Conservation (phyloP, 495 filamentous ascomycete genomes). For the Podospora fimiseda region DNA sequence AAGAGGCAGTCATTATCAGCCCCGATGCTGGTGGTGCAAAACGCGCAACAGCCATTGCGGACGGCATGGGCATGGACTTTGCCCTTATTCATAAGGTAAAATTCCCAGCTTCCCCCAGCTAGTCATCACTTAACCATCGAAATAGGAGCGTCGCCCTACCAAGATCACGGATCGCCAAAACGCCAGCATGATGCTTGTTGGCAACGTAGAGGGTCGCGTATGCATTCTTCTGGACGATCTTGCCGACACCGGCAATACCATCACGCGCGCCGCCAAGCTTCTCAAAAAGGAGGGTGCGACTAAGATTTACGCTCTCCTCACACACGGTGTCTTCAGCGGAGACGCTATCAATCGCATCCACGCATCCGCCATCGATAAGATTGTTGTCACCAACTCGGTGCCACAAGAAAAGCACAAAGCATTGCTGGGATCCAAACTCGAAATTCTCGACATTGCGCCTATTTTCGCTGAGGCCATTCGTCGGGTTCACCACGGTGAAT, state of each 20-base stretch:
- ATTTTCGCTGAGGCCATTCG: slow-evolving; percentile 98
- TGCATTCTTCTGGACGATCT: slow-evolving; percentile 92
- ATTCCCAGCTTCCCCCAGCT: slow-evolving; percentile 19
- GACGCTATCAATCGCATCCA: slow-evolving; percentile 96
- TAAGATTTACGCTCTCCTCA: slow-evolving; percentile 82
- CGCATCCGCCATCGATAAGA: slow-evolving; percentile 78
- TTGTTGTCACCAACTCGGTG: slow-evolving; percentile 91
- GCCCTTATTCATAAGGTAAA: slow-evolving; percentile 95
- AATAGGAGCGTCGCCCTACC: slow-evolving; percentile 91
- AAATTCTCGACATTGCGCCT: slow-evolving; percentile 83
- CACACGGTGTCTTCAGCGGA: slow-evolving; percentile 89
- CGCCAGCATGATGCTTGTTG: slow-evolving; percentile 97
- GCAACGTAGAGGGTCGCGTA: slow-evolving; percentile 74
- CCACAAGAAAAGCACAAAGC: slow-evolving; percentile 73
- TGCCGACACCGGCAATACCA: slow-evolving; percentile 92
- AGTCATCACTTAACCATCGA: slow-evolving; percentile 8
- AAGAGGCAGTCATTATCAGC: slow-evolving; percentile 87
- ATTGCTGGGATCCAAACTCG: slow-evolving; percentile 69
- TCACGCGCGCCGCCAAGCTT: slow-evolving; percentile 91
- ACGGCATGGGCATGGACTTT: slow-evolving; percentile 85
- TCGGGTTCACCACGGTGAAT: slow-evolving; percentile 94
- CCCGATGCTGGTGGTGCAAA: slow-evolving; percentile 99
- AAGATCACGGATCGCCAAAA: slow-evolving; percentile 90
- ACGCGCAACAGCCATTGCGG: slow-evolving; percentile 90
- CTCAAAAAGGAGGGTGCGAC: slow-evolving; percentile 90